Conservation (phyloP, 176 grass and related monocot species). For the Lolium perenne region DNA sequence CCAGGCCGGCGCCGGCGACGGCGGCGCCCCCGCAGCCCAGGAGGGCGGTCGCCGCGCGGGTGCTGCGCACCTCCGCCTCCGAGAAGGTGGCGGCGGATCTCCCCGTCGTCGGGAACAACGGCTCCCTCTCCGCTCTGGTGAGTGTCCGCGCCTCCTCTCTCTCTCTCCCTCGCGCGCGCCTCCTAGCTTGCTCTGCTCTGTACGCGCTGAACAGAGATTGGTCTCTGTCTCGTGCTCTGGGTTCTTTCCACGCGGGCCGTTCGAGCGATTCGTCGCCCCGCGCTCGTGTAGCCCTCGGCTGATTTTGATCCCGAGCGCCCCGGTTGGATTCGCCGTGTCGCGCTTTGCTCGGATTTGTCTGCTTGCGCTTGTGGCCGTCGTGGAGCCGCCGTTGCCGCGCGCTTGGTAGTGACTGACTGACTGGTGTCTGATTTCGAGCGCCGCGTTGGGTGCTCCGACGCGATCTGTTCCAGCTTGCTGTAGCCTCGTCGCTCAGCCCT, state of each 20-base stretch:
- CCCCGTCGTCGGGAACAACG: conserved; percentile 56
- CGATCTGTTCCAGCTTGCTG: neutral
- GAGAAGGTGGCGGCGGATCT: conserved; percentile 59
- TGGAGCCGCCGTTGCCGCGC: neutral
- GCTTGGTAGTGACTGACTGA: neutral
- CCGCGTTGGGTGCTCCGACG: neutral
- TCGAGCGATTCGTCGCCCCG: neutral
- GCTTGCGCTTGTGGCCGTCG: neutral
- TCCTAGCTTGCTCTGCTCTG: neutral
- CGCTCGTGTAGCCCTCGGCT: too few species aligned
- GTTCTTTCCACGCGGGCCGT: neutral
- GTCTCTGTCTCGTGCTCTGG: conserved; percentile 13
- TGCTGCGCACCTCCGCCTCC: conserved; percentile 47
- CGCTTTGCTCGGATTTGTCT: conserved; percentile 25
- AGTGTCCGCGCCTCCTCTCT: neutral
- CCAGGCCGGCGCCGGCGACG: neutral
- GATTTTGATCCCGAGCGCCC: conserved; percentile 25
- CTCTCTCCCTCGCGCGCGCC: neutral
- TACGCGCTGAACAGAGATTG: neutral
- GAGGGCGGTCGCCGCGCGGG: conserved; percentile 53
- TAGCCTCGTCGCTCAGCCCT: neutral
- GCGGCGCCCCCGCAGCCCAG: conserved; percentile 38
- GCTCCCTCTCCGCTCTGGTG: conserved; percentile 52
- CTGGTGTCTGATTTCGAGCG: neutral
- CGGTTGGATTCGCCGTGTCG: neutral